Evolutionary conservation across 73 alveolate genomes (phyloP), one percentile per base, ranked within the genome.

Genomic region (Breviolum minutum): DNA sequence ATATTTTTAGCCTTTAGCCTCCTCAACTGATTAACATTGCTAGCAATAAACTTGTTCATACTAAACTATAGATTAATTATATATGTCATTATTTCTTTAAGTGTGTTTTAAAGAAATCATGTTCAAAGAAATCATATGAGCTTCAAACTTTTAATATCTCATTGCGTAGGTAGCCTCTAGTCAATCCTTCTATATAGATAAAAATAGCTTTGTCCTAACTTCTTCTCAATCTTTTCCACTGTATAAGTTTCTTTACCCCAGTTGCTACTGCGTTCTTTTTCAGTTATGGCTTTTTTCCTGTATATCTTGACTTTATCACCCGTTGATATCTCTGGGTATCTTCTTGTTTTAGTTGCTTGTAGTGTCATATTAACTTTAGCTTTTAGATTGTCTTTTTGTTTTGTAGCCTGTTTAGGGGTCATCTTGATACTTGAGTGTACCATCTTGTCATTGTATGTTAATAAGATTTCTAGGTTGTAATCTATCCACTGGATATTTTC

Each of bases 401-500:
- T 82, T 4, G 12, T 6, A 48, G 91, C 91, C 26, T 32, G 19
- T 5, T 82, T 32, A 20, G 91, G 91, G 9, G 91, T 82, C 40
- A 32, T 19, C 8, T 32, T 71, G 20, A 16, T 86, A 63, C 22
- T 60, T 19, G 80, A 86, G 16, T 86, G 70, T 24, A 86, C 73
- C 73, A 66, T 61, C 12, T 61, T 7, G 20, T 24, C 19, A 86
- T 24, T 84, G 20, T 84, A n/a, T 16, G 63, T 61, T 8, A 84
- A 19, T 48, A 84, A 8, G 60, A 84, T 20, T 62, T 84, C 93
- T 48, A 84, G 29, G 19, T 20, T 84, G 17, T 60, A 84, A 32
- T 84, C 93, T 4, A 62, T 86, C 95, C 95, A 62, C 66, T 87
- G 95, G 20, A 87, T 87, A 64, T 63, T 64, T 30, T 87, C 54